Base-by-base conservation (phyloP, 140 eudicot genomes). In the Flaveria floridana region DNA sequence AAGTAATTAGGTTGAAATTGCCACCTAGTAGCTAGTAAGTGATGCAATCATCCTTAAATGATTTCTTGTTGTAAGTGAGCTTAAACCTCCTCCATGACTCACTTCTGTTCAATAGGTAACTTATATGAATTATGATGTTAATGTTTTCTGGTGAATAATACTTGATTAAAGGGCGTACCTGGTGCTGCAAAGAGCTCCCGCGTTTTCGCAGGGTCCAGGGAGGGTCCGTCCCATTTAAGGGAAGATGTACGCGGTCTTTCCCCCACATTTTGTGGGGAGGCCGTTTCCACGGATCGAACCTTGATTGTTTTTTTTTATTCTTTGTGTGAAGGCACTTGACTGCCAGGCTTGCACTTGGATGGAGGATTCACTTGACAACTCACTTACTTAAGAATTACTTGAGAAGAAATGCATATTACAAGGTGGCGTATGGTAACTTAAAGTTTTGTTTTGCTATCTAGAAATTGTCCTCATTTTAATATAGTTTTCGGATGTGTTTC, bases 301-400 rank as follows among this genome's bases (percentile, higher is more conserved):
- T n/a, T n/a, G n/a, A n/a, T 21, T 21, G 0, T 16, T 34, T 46
- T 64, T 16, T 25, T 41, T 18, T 55, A 67, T 30, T 28, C 56
- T 70, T 77, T 74, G 57, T 74, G 44, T 72, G 82, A 83, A 93
- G 99, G 88, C 95, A 93, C 84, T 80, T 93, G 94, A 94, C 99
- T 39, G 84, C 97, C 52, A 82, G 88, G 80, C 89, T 94, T 69
- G 99, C 99, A 25, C 91, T 94, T 28, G 97, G 96, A 72, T 94
- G 99, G 99, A 88, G 99, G 81, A 88, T 94, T 67, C 91, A 96
- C 21, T 81, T 94, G 87, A 94, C 99, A 14, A 84, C 87, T 74
- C 99, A 94, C 81, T 84, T 94, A 41, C 80, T 94, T 70, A 88
- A 86, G 79, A 86, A 90, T 76, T 94, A 90, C 89, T 82, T 94